Percentiles rank a stretch among this genome's conserved stretches.
Evolutionary conservation across 1,284 basidiomycete genomes (phyloP).

Genomic region (Stereum hirsutum): DNA sequence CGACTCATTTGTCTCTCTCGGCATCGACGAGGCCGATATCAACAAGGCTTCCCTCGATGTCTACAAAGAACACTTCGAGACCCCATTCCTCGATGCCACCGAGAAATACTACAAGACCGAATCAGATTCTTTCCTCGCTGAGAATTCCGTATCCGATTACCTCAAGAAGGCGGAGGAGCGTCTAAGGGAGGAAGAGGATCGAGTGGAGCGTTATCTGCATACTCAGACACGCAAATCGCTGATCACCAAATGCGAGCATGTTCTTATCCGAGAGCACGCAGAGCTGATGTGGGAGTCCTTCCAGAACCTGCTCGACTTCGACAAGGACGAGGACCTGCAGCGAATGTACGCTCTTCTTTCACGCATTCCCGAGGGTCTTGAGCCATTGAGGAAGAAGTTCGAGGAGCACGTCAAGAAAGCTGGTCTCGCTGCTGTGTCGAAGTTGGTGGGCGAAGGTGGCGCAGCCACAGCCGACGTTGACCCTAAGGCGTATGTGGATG

Average conservation of each 20-base stretch:
- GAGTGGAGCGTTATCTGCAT: conserved; percentile 93
- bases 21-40: conserved; percentile 85
- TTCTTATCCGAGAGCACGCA: conserved; percentile 85
- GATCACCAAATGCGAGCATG: conserved; percentile 86
- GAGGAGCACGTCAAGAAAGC: conserved; percentile 92
- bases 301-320: conserved; percentile 85
- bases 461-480: conserved; percentile 59
- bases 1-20: conserved; percentile 94
- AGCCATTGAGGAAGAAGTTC: conserved; percentile 88
- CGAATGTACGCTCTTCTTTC: conserved; percentile 93
- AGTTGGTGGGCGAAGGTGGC: conserved; percentile 65
- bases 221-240: conserved; percentile 81
- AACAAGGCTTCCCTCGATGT: conserved; percentile 92
- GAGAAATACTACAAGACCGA: conserved; percentile 90
- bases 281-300: conserved; percentile 93
- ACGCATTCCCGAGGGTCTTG: conserved; percentile 85
- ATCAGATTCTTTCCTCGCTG: conserved; percentile 83
- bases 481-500: conserved; percentile 93
- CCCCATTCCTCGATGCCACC: conserved; percentile 82
- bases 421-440: conserved; percentile 79
- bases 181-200: conserved; percentile 89
- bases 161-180: conserved; percentile 94
- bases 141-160: conserved; percentile 93
- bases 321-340: conserved; percentile 89
- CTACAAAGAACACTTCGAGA: conserved; percentile 90